Percentiles rank a stretch among this genome's conserved stretches.
Conservation (phyloP, 108 stramenopile species). For the Licmophora abbreviata region DNA sequence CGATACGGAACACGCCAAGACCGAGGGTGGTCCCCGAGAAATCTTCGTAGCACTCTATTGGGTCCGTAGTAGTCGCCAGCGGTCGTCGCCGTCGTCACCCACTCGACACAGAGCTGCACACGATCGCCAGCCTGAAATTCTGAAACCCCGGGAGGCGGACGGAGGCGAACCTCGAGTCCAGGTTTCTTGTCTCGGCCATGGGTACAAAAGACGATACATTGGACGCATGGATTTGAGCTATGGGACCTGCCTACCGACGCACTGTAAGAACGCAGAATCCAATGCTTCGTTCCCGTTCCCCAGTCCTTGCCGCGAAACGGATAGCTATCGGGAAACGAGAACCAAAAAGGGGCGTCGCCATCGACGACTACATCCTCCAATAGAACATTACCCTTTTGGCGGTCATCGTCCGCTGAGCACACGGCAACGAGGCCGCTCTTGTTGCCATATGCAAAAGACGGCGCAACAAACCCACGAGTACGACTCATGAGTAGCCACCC, state of each 20-base stretch:
- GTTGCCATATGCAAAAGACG: background rate
- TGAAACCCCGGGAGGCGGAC: background rate
- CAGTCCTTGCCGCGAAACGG: background rate
- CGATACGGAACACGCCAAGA: background rate
- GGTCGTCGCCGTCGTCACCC: background rate
- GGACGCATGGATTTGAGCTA: background rate
- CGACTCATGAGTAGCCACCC: constrained; percentile 1
- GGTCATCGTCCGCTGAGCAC: too few species aligned
- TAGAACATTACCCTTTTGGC: background rate
- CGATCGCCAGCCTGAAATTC: background rate
- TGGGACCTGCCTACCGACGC: background rate
- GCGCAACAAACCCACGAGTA: too few species aligned
- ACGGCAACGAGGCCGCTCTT: background rate
- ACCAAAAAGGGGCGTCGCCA: constrained; percentile 3
- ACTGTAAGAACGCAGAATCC: background rate
- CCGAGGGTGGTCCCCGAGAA: background rate
- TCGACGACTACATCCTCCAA: background rate
- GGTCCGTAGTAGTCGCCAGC: background rate
- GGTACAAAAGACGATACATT: background rate
- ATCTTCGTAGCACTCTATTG: background rate
- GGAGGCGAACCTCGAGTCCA: background rate
- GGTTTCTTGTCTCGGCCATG: background rate
- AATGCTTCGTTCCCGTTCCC: too few species aligned
- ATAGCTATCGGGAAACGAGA: background rate
- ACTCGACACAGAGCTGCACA: background rate